phyloP scores from a whole-genome alignment of 2,329 filamentous ascomycete genomes.

The Hymenoscyphus repandus region DNA sequence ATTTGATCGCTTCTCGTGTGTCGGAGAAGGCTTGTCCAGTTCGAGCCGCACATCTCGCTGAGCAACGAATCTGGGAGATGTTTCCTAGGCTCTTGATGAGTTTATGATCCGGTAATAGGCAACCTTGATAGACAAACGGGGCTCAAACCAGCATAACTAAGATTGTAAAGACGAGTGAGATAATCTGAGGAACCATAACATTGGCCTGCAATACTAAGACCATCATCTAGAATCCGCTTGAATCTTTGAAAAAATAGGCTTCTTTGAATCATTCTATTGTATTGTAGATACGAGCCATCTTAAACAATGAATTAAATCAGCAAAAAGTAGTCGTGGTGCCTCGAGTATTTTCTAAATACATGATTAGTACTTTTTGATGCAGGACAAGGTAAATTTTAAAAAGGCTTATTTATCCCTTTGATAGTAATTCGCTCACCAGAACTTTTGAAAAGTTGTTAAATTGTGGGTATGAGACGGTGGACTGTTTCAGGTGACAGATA shows the following conservation, averaged over 20 bases:
- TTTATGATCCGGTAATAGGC: conserved; percentile 30
- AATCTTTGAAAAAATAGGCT: conserved; percentile 56
- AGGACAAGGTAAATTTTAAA: conserved; percentile 51
- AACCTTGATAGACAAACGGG: conserved; percentile 36
- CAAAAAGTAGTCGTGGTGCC: conserved; percentile 58
- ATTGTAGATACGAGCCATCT: conserved; percentile 59
- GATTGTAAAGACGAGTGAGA: conserved; percentile 72
- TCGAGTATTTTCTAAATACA: conserved; percentile 59
- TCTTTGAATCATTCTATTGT: conserved; percentile 47
- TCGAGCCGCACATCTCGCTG: conserved; percentile 53
- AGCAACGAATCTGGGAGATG: conserved; percentile 45
- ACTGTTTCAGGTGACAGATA: conserved; percentile 54
- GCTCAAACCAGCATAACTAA: conserved; percentile 65
- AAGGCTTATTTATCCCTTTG: conserved; percentile 12
- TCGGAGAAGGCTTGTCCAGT: conserved; percentile 69
- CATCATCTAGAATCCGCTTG: conserved; percentile 49
- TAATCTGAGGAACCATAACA: conserved; percentile 67
- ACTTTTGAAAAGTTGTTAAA: conserved; percentile 26
- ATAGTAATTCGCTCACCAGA: conserved; percentile 6
- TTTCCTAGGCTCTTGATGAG: conserved; percentile 43
- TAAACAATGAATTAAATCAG: conserved; percentile 72
- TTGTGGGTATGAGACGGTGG: conserved; percentile 39
- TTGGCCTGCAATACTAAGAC: conserved; percentile 59
- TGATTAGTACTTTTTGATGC: conserved; percentile 65
- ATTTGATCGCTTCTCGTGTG: conserved; percentile 57